A percentile compares a stretch with the other conserved stretches of the same genome.
These are phyloP conservation scores for Coniochaeta sp. DNA, from an alignment of 2,329 filamentous ascomycete species.

Conservation along the genomic window DNA sequence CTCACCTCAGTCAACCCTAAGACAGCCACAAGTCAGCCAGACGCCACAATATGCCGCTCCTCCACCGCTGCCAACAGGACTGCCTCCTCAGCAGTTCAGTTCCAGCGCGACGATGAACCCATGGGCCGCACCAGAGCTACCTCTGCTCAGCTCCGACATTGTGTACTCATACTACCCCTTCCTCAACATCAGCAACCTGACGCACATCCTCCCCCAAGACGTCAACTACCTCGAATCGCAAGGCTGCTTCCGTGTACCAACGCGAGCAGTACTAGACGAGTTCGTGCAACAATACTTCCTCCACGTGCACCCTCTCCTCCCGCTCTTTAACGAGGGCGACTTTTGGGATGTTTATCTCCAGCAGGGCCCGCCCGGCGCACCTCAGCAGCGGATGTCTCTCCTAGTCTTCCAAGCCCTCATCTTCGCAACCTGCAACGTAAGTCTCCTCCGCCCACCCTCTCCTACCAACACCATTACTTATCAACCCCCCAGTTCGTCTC, in stretches of 20 bases:
- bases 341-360: conserved; percentile 39
- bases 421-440: conserved; percentile 34
- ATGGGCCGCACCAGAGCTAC: conserved; percentile 13
- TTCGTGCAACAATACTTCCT: conserved; percentile 42
- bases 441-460: conserved; percentile 5
- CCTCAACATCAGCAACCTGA: conserved; percentile 28
- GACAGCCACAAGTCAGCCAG: neutral
- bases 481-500: conserved; percentile 27
- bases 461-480: neutral
- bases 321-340: conserved; percentile 36
- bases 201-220: conserved; percentile 34
- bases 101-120: neutral
- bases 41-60: neutral
- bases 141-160: conserved; percentile 18
- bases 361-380: conserved; percentile 9
- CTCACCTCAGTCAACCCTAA: neutral
- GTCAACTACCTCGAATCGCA: conserved; percentile 38
- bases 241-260: conserved; percentile 37
- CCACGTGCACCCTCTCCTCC: conserved; percentile 37
- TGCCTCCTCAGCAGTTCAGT: neutral
- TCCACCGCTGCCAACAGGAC: neutral
- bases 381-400: conserved; percentile 28
- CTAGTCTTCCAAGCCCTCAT: conserved; percentile 39
- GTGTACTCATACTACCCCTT: conserved; percentile 36
- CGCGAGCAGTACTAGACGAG: conserved; percentile 32